These are phyloP conservation scores for Daldinia sp. DNA, from an alignment of 2,329 filamentous ascomycete genomes.

Conservation along the genomic window DNA sequence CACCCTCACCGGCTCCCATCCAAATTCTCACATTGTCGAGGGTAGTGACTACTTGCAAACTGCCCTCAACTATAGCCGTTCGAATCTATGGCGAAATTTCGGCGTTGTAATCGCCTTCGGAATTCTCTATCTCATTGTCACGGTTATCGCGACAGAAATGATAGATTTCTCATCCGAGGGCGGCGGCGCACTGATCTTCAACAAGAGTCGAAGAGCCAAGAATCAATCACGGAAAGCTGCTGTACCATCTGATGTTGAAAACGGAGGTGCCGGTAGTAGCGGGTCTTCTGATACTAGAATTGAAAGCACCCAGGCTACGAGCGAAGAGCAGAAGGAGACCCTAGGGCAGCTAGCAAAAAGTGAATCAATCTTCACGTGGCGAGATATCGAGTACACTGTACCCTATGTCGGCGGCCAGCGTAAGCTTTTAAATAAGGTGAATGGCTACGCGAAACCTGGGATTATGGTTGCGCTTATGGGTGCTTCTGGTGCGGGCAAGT, in stretches of 20 bases:
- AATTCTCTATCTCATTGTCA: conserved; percentile 76
- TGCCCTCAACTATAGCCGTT: conserved; percentile 62
- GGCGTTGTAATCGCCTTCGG: conserved; percentile 80
- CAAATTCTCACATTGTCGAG: conserved; percentile 57
- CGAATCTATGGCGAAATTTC: conserved; percentile 78
- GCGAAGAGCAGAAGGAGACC: conserved; percentile 46
- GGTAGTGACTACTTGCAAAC: conserved; percentile 64
- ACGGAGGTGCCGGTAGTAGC: conserved; percentile 45
- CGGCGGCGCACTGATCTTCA: conserved; percentile 76
- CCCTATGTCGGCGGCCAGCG: conserved; percentile 69
- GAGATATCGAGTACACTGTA: conserved; percentile 75
- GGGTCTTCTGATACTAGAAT: conserved; percentile 39
- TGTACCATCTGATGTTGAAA: conserved; percentile 65
- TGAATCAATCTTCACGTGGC: conserved; percentile 75
- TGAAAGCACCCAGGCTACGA: conserved; percentile 23
- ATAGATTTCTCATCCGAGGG: conserved; percentile 69
- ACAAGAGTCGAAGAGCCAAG: conserved; percentile 70
- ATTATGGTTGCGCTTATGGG: conserved; percentile 84
- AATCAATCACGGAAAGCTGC: conserved; percentile 55
- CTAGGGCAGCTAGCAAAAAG: conserved; percentile 61
- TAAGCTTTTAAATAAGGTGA: conserved; percentile 72
- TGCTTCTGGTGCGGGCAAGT: conserved; percentile 83
- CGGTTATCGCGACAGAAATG: conserved; percentile 73
- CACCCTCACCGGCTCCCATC: conserved; percentile 59
- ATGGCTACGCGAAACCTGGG: conserved; percentile 81